Evolutionary conservation across 164 flowering plant species (phyloP).

Genomic region (Malania oleifera): DNA sequence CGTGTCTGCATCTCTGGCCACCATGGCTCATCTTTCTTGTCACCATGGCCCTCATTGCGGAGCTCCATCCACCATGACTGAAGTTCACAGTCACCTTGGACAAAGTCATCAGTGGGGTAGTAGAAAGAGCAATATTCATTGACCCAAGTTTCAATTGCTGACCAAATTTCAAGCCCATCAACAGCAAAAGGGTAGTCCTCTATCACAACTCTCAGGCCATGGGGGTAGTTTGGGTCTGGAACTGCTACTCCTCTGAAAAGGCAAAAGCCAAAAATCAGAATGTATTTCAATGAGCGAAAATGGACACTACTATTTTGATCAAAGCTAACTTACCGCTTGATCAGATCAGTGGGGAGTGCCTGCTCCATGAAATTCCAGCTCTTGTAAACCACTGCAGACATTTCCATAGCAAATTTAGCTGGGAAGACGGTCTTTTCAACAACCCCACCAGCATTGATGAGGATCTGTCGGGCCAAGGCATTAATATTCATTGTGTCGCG

Average conservation of each 20-base stretch:
- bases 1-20: constrained; percentile 66
- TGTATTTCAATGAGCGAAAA: background rate
- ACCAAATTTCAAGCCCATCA: constrained; percentile 85
- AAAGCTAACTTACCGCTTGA: constrained; percentile 48
- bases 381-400: constrained; percentile 66
- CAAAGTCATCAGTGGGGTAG: constrained; percentile 43
- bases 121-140: constrained; percentile 62
- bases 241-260: constrained; percentile 69
- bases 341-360: constrained; percentile 71
- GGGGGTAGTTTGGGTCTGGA: constrained; percentile 44
- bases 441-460: constrained; percentile 74
- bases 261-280: background rate
- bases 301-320: background rate
- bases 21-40: constrained; percentile 67
- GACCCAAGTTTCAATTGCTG: constrained; percentile 75
- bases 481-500: constrained; percentile 86
- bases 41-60: constrained; percentile 71
- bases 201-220: constrained; percentile 59
- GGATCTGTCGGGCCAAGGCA: constrained; percentile 75
- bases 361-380: constrained; percentile 74
- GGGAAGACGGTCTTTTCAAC: constrained; percentile 83
- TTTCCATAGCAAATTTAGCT: constrained; percentile 64
- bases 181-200: constrained; percentile 87
- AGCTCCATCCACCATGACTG: constrained; percentile 85
- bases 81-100: constrained; percentile 58